Percentiles rank a stretch among this genome's conserved stretches.
These are phyloP conservation scores for Epichloe hybrida DNA, from an alignment of 2,329 filamentous ascomycete species.

Conservation along the genomic window DNA sequence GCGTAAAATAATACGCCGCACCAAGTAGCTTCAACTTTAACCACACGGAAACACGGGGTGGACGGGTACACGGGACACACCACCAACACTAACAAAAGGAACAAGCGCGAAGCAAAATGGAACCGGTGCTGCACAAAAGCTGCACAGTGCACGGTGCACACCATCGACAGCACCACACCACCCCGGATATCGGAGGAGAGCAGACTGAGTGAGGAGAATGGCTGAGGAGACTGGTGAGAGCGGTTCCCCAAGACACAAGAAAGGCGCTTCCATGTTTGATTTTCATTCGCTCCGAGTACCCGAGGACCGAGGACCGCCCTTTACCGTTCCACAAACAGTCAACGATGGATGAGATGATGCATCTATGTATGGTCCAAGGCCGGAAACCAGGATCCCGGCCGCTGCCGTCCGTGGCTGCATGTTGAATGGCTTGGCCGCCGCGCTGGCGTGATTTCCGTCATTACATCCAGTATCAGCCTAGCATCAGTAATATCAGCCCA, in stretches of 20 bases:
- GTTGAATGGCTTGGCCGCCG: background rate
- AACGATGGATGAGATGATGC: too few species aligned
- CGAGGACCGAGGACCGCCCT: background rate
- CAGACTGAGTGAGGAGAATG: background rate
- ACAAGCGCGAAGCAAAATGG: background rate
- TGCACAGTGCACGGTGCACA: background rate
- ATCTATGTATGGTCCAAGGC: background rate
- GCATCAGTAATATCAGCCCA: background rate
- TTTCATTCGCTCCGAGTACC: background rate
- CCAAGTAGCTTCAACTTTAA: background rate
- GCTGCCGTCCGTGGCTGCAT: background rate
- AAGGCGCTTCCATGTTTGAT: background rate
- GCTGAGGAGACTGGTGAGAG: background rate
- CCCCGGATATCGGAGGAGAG: background rate
- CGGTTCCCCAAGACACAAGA: background rate
- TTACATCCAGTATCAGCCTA: too few species aligned
- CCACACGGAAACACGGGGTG: background rate
- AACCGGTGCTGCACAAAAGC: background rate
- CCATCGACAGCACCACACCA: background rate
- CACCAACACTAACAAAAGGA: background rate
- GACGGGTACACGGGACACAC: background rate
- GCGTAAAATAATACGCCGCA: background rate
- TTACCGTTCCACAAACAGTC: background rate
- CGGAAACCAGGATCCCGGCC: slow-evolving; percentile 5
- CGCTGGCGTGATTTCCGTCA: background rate